Percentiles rank a stretch among this genome's conserved stretches.
Evolutionary conservation across 106 monocot genomes (phyloP).

Genomic region (Apostasia ramifera): DNA sequence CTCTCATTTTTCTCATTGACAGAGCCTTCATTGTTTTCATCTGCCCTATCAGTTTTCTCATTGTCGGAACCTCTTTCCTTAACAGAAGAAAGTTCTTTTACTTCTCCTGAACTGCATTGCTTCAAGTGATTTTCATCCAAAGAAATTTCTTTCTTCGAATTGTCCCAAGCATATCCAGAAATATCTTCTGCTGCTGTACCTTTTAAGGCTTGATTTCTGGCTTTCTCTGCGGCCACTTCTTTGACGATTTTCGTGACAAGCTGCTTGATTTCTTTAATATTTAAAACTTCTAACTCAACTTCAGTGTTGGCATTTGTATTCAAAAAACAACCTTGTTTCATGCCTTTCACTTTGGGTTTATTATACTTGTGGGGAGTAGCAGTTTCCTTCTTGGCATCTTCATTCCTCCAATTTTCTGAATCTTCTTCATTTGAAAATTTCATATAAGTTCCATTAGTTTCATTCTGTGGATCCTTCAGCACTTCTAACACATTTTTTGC

Average conservation of each 20-base stretch:
- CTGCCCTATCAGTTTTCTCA: not conserved
- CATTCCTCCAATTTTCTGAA: not conserved
- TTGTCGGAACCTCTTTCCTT: not conserved
- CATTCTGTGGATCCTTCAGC: not conserved
- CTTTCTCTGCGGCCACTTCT: slow-evolving; percentile 7
- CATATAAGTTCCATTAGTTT: not conserved
- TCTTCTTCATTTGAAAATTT: not conserved
- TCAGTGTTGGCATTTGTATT: not conserved
- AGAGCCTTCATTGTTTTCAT: slow-evolving; percentile 1
- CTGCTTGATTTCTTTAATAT: slow-evolving; percentile 7
- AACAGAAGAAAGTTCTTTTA: too few species aligned
- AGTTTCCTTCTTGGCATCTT: not conserved
- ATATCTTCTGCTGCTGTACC: not conserved
- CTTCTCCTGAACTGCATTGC: not conserved
- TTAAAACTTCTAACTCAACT: not conserved
- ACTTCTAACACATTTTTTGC: not conserved
- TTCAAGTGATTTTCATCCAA: not conserved
- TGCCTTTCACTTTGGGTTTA: too few species aligned
- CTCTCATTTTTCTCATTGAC: not conserved
- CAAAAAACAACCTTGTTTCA: not conserved
- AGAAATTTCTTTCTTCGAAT: not conserved
- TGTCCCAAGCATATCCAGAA: not conserved
- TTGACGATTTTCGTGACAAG: slow-evolving; percentile 5
- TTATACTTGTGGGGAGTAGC: too few species aligned
- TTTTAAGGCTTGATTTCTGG: slow-evolving; percentile 1